Evolutionary conservation across 345 rosid genomes (phyloP).

Genomic region (Acer yangbiense): DNA sequence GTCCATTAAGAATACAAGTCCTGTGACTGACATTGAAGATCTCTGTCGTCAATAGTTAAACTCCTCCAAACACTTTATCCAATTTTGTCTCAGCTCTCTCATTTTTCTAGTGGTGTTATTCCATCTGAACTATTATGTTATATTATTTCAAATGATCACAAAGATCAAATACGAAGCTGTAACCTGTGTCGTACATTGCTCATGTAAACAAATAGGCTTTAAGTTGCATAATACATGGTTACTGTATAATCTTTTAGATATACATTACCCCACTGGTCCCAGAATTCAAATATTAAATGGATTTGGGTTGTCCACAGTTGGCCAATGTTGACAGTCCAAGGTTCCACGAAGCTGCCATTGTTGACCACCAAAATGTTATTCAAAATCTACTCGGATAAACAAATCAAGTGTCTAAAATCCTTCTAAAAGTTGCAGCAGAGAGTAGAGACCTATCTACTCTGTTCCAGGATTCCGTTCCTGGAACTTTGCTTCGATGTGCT

Average conservation of each 20-base stretch:
- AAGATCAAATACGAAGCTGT: too few relatives aligned
- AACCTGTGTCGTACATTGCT: too few relatives aligned
- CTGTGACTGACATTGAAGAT: constrained; percentile 85
- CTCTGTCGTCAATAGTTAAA: constrained; percentile 37
- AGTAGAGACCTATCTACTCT: too few relatives aligned
- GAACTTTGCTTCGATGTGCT: too few relatives aligned
- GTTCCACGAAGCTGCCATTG: background rate
- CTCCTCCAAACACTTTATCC: background rate
- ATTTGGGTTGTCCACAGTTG: background rate
- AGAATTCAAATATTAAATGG: background rate
- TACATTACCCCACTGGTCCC: background rate
- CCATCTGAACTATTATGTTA: background rate
- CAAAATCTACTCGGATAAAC: too few relatives aligned
- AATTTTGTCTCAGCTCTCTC: background rate
- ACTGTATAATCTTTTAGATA: background rate
- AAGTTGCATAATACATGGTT: background rate
- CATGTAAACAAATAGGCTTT: background rate
- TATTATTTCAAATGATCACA: background rate
- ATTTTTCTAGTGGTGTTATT: background rate
- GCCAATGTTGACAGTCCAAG: background rate
- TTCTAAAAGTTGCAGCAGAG: background rate
- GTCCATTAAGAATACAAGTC: constrained; percentile 18
- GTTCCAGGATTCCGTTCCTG: too few relatives aligned
- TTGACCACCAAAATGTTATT: background rate
- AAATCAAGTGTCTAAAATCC: background rate